Percentiles rank a stretch among this genome's conserved stretches.
These are phyloP conservation scores for Populus euphratica DNA, from an alignment of 345 rosid species.

Conservation along the genomic window DNA sequence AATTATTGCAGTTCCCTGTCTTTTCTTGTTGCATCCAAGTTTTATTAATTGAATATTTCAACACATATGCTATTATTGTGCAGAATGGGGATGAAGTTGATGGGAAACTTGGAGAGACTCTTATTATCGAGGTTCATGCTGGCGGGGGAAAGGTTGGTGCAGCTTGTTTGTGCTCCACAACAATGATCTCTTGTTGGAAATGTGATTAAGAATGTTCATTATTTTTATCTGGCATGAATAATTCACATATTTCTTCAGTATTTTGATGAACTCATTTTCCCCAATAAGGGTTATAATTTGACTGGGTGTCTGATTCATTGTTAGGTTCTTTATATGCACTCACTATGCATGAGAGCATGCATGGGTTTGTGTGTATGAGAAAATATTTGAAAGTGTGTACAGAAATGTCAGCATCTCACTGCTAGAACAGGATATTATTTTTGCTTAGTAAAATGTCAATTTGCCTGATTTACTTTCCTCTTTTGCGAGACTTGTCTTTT, in stretches of 20 bases:
- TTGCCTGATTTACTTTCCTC: background rate
- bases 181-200: background rate
- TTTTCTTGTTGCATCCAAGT: background rate
- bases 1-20: background rate
- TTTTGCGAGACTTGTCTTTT: background rate
- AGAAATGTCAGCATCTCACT: background rate
- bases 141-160: constrained; percentile 88
- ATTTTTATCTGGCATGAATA: no score
- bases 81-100: constrained; percentile 52
- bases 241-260: no score
- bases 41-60: background rate
- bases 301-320: no score
- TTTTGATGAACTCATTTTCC: no score
- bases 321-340: no score
- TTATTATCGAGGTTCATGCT: constrained; percentile 78
- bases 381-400: background rate
- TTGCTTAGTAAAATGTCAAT: background rate
- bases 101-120: constrained; percentile 53
- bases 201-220: background rate
- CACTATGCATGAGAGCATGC: background rate
- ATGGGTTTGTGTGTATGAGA: background rate
- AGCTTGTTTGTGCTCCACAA: background rate
- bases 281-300: no score
- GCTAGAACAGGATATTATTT: background rate
- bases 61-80: constrained; percentile 1